These are phyloP conservation scores for Vickermania ingenoplastis DNA, from an alignment of 208 protist species.

Conservation along the genomic window DNA sequence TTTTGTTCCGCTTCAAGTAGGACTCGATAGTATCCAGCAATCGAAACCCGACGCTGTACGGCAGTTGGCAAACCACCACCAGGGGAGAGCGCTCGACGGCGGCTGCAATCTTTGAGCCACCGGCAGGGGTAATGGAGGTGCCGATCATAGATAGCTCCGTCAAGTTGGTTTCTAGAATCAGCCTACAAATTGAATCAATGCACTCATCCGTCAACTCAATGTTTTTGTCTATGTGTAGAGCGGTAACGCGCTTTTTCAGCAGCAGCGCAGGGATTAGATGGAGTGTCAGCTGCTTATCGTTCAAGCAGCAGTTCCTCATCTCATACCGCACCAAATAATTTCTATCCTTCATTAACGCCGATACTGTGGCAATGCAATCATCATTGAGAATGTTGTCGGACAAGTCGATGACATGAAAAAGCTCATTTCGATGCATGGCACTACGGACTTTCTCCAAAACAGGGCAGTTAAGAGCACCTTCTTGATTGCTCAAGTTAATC, in stretches of 20 bases:
- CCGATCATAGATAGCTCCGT: slow-evolving; percentile 32
- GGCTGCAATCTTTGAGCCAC: slow-evolving; percentile 26
- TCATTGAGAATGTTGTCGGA: slow-evolving; percentile 47
- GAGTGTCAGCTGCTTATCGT: slow-evolving; percentile 52
- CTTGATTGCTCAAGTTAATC: slow-evolving; percentile 65
- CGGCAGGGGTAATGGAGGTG: slow-evolving; percentile 19
- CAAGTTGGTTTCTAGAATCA: slow-evolving; percentile 33
- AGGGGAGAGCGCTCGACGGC: slow-evolving; percentile 25
- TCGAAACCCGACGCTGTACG: slow-evolving; percentile 64
- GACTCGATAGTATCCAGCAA: slow-evolving; percentile 10
- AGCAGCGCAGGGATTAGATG: slow-evolving; percentile 43
- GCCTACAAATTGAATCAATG: slow-evolving; percentile 18
- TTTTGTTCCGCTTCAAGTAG: background rate
- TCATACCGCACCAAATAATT: slow-evolving; percentile 36
- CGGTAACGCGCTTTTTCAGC: slow-evolving; percentile 13
- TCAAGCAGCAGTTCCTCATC: slow-evolving; percentile 37
- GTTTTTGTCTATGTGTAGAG: slow-evolving; percentile 63
- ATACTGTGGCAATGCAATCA: slow-evolving; percentile 47
- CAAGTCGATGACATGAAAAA: slow-evolving; percentile 41
- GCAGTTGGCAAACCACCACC: slow-evolving; percentile 42
- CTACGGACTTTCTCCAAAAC: slow-evolving; percentile 42
- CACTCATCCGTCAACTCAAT: slow-evolving; percentile 34
- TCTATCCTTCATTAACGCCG: slow-evolving; percentile 42
- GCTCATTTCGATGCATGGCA: slow-evolving; percentile 36
- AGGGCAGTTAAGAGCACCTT: slow-evolving; percentile 24